Conservation (phyloP, 352 stramenopile species). For the Globisporangium spinosum region DNA sequence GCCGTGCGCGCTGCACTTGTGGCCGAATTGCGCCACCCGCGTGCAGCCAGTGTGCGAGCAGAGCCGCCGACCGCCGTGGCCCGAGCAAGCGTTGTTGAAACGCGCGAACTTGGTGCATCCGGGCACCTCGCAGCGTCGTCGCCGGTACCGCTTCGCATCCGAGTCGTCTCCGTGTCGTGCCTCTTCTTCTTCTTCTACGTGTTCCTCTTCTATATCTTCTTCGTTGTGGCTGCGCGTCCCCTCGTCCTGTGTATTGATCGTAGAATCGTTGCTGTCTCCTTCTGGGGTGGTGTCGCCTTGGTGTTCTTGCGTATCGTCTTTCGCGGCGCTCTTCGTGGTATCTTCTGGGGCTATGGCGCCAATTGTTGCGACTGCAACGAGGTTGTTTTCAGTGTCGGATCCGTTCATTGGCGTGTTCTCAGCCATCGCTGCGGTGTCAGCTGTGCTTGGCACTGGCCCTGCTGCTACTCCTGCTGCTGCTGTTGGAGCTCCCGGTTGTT, state of each 20-base stretch:
- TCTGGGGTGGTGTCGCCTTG: not conserved
- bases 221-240: not conserved
- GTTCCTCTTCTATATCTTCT: conserved; percentile 1
- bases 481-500: conserved; percentile 9
- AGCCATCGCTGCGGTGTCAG: conserved; percentile 4
- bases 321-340: not conserved
- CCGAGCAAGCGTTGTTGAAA: conserved; percentile 77
- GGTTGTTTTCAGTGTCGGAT: conserved; percentile 9
- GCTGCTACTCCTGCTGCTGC: conserved; percentile 10
- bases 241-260: not conserved
- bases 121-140: conserved; percentile 57
- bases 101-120: conserved; percentile 73
- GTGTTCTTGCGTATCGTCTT: not conserved
- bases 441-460: not conserved
- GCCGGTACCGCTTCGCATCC: conserved; percentile 53
- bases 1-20: conserved; percentile 79
- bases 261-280: not conserved
- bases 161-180: conserved; percentile 1
- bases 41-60: conserved; percentile 65
- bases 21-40: conserved; percentile 70
- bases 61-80: conserved; percentile 64
- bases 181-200: not conserved
- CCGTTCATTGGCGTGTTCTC: conserved; percentile 8
- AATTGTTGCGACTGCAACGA: conserved; percentile 6
- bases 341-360: conserved; percentile 3